phyloP scores from a whole-genome alignment of 2,329 filamentous ascomycete species.

The Sclerotinia subarctica region DNA sequence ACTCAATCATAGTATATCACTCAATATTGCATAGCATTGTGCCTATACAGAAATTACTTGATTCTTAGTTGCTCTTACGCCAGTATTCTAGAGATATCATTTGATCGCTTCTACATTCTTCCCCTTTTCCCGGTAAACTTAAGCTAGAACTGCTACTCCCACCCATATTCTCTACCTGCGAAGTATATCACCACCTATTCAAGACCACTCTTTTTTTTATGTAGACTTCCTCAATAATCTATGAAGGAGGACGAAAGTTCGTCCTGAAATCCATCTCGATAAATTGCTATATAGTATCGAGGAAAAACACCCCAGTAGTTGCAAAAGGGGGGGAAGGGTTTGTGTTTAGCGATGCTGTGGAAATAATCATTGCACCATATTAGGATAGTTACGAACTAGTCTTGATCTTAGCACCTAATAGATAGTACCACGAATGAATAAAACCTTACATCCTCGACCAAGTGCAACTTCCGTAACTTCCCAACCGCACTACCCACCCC shows the following conservation, averaged over 20 bases:
- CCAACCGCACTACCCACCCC: neutral
- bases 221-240: neutral
- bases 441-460: neutral
- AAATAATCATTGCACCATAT: neutral
- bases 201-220: no score
- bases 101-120: neutral
- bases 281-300: neutral
- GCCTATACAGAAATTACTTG: neutral
- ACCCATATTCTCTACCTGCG: neutral
- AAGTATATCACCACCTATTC: neutral
- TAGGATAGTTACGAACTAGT: no score
- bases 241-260: neutral
- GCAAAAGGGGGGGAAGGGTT: neutral
- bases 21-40: neutral
- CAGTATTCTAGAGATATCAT: neutral
- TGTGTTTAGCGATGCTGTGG: neutral
- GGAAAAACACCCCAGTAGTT: neutral
- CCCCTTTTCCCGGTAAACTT: neutral
- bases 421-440: no score
- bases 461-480: neutral
- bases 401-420: neutral
- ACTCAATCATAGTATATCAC: neutral
- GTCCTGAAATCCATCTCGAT: neutral
- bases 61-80: neutral
- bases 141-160: neutral